These are phyloP conservation scores for Zygotorulaspora mrakii DNA, from an alignment of 1,139 yeast species.

Conservation along the genomic window DNA sequence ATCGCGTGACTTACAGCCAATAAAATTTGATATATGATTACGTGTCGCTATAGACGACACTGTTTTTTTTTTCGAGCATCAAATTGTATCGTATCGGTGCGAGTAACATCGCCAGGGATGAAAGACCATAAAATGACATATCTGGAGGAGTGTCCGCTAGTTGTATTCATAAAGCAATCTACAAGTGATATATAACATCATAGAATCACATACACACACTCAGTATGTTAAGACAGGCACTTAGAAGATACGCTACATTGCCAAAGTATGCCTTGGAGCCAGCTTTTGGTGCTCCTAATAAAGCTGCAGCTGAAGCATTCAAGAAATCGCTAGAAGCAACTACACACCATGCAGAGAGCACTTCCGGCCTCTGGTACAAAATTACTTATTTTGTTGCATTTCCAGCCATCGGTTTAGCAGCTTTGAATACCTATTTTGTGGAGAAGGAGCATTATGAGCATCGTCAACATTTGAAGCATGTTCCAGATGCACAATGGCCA, in stretches of 20 bases:
- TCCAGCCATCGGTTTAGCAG: constrained; percentile 74
- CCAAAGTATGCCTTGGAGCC: constrained; percentile 35
- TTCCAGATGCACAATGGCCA: constrained; percentile 90
- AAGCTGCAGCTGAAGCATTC: constrained; percentile 54
- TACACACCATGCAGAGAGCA: constrained; percentile 70
- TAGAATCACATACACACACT: no score
- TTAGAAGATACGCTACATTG: constrained; percentile 31
- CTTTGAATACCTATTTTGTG: constrained; percentile 73
- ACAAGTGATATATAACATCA: no score
- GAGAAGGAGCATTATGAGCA: constrained; percentile 89
- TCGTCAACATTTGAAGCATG: constrained; percentile 73
- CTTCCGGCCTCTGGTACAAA: constrained; percentile 81
- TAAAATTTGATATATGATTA: neutral
- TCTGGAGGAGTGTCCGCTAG: no score
- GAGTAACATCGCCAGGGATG: neutral
- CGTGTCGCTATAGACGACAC: neutral
- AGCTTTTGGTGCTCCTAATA: constrained; percentile 41
- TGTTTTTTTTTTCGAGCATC: constrained; percentile 3
- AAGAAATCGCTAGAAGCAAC: constrained; percentile 52
- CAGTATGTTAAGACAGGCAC: constrained; percentile 29
- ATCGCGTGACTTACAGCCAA: constrained; percentile 6
- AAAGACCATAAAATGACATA: neutral
- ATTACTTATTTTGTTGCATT: constrained; percentile 73
- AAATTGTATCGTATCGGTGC: neutral
- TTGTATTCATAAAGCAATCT: no score